Conservation (phyloP, 2,329 filamentous ascomycete genomes). For the Nothophoma quercina region DNA sequence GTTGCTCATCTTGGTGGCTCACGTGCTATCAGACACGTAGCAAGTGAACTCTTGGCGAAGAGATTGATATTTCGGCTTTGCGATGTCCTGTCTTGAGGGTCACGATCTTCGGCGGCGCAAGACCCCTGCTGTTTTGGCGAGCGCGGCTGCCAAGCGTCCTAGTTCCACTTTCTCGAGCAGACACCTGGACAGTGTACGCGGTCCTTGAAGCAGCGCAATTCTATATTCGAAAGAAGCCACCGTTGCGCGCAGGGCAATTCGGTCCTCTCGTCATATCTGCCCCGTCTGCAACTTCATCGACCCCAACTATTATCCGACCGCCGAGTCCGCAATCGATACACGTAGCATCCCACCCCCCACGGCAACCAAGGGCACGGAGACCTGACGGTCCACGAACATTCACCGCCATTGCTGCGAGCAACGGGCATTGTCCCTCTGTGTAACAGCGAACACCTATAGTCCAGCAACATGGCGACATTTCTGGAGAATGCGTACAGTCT, state of each 20-base stretch:
- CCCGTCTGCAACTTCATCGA: constrained; percentile 23
- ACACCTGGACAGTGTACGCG: constrained; percentile 46
- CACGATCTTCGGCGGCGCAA: constrained; percentile 33
- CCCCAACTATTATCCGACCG: constrained; percentile 12
- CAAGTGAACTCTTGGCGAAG: background rate
- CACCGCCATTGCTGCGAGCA: constrained; percentile 33
- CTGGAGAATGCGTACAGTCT: constrained; percentile 95
- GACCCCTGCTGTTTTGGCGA: constrained; percentile 31
- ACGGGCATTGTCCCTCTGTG: constrained; percentile 10
- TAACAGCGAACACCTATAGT: constrained; percentile 10
- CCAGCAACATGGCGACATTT: constrained; percentile 84
- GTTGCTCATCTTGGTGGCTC: constrained; percentile 65
- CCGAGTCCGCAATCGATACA: constrained; percentile 35
- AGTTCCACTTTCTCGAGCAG: constrained; percentile 47
- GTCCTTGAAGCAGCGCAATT: constrained; percentile 34
- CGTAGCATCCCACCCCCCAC: constrained; percentile 47
- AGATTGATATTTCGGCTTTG: constrained; percentile 13
- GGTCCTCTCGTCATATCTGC: constrained; percentile 10
- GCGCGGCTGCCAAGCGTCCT: constrained; percentile 21
- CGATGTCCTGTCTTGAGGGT: constrained; percentile 19
- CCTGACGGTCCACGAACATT: constrained; percentile 36
- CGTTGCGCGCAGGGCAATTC: constrained; percentile 28
- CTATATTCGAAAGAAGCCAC: constrained; percentile 28
- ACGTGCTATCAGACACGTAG: background rate
- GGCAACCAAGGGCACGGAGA: constrained; percentile 39